Evolutionary conservation across 208 protist genomes (phyloP).

Genomic region (Angomonas ambiguus): DNA sequence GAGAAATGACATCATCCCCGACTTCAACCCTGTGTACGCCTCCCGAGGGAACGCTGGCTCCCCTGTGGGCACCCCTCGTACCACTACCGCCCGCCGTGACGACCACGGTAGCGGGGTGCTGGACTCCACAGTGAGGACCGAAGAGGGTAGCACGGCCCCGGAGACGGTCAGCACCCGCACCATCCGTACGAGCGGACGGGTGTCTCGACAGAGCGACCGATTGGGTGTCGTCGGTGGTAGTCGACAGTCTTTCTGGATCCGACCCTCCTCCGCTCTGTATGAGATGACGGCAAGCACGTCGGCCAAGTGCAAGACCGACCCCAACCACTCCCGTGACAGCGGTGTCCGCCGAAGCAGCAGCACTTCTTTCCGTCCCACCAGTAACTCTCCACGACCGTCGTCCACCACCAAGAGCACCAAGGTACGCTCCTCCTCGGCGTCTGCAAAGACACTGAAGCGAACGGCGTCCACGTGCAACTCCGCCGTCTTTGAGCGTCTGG

Average conservation of each 20-base stretch:
- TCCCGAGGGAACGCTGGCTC: not conserved
- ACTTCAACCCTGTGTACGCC: conserved; percentile 26
- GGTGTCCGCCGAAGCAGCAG: not conserved
- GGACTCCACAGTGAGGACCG: not conserved
- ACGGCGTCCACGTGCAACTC: not conserved
- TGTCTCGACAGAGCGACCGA: conserved; percentile 7
- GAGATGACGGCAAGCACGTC: conserved; percentile 63
- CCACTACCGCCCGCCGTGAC: not conserved
- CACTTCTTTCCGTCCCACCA: not conserved
- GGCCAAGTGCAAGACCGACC: conserved; percentile 38
- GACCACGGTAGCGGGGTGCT: not conserved
- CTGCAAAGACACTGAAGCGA: not conserved
- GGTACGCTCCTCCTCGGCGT: not conserved
- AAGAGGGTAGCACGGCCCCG: not conserved
- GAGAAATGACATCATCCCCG: conserved; percentile 21
- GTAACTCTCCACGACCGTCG: not conserved
- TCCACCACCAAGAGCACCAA: not conserved
- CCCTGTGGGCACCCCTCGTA: not conserved
- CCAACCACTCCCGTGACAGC: conserved; percentile 7
- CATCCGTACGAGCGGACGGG: not conserved
- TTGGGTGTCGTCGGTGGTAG: conserved; percentile 21
- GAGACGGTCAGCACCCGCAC: no score
- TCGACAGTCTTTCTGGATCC: conserved; percentile 44
- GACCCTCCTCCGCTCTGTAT: conserved; percentile 47
- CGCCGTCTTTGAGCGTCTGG: not conserved